Percentiles rank a stretch among this genome's conserved stretches.
phyloP scores from a whole-genome alignment of 2,329 filamentous ascomycete species.

The Elsinoe arachidis region DNA sequence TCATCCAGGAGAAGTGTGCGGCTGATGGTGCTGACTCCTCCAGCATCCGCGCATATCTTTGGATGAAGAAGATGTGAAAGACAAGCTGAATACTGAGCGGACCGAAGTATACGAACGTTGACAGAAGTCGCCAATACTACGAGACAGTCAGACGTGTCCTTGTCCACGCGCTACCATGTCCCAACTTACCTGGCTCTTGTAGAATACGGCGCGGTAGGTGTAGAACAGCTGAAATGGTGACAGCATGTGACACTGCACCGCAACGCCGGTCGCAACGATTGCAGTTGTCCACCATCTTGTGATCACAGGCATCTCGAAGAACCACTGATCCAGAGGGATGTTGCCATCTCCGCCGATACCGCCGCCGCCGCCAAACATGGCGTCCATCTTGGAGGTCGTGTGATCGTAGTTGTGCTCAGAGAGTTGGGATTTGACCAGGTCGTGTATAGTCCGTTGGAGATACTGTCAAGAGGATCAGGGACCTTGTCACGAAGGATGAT shows the following conservation, averaged over 20 bases:
- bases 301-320: conserved; percentile 95
- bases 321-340: conserved; percentile 85
- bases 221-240: conserved; percentile 96
- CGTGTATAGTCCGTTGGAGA: not conserved
- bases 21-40: conserved; percentile 93
- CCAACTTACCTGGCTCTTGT: conserved; percentile 71
- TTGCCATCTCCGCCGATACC: conserved; percentile 30
- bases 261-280: conserved; percentile 73
- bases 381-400: conserved; percentile 34
- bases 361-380: conserved; percentile 30
- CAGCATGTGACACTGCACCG: conserved; percentile 88
- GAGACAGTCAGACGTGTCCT: conserved; percentile 31
- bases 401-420: not conserved
- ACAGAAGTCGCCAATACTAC: conserved; percentile 90
- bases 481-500: not conserved
- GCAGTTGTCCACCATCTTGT: conserved; percentile 96
- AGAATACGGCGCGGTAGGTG: conserved; percentile 83
- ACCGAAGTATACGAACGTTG: conserved; percentile 96
- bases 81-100: conserved; percentile 87
- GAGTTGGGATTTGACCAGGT: not conserved
- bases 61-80: conserved; percentile 97
- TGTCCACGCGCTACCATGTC: not conserved
- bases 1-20: conserved; percentile 89
- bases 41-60: conserved; percentile 87
- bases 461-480: not conserved